Conservation (phyloP, 2,329 filamentous ascomycete genomes). For the Aspergillus transmontanensis region DNA sequence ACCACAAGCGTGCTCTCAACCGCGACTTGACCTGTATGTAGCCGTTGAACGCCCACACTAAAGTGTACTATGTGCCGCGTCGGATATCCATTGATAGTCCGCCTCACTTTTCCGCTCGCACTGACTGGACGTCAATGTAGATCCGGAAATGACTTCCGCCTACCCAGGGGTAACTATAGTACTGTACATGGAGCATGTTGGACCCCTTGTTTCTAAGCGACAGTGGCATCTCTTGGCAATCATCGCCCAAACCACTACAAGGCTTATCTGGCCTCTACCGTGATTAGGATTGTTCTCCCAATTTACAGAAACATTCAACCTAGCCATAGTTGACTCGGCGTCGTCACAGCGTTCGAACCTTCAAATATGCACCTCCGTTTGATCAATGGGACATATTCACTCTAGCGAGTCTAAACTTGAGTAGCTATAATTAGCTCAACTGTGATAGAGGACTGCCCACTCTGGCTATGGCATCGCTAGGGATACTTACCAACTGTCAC, state of each 20-base stretch:
- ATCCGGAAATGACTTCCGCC: background rate
- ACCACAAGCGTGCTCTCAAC: background rate
- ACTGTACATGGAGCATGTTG: background rate
- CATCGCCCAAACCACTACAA: background rate
- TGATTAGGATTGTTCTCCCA: background rate
- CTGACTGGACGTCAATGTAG: background rate
- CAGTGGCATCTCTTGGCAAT: background rate
- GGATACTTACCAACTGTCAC: background rate
- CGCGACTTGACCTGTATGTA: background rate
- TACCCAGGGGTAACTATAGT: background rate
- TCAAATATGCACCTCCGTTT: background rate
- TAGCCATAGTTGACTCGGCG: no score
- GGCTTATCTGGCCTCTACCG: background rate
- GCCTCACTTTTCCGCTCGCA: background rate
- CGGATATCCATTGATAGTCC: background rate
- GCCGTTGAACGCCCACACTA: background rate
- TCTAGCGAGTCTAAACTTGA: background rate
- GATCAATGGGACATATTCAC: background rate
- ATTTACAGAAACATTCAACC: background rate
- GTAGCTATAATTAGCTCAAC: background rate
- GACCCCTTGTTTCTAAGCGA: background rate
- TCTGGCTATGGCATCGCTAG: background rate
- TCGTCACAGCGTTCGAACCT: background rate
- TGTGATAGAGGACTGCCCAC: background rate
- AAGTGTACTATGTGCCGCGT: background rate